Percentiles rank a stretch among this genome's conserved stretches.
These are phyloP conservation scores for Friedmanniomyces endolithicus DNA, from an alignment of 495 filamentous ascomycete genomes.

Conservation along the genomic window DNA sequence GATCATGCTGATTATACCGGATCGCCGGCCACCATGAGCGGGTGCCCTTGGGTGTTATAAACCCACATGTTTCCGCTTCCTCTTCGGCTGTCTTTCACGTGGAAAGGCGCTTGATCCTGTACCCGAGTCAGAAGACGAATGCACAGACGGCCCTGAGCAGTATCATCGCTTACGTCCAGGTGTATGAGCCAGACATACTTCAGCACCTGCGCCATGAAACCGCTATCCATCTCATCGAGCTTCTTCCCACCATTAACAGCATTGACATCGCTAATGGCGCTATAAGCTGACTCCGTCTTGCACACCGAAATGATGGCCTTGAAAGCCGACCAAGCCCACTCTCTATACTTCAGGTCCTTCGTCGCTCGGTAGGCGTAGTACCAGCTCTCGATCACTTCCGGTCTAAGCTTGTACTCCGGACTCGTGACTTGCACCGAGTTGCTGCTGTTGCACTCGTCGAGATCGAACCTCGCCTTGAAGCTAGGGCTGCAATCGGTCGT, in stretches of 20 bases:
- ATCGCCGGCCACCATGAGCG: slow-evolving; percentile 8
- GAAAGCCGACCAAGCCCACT: slow-evolving; percentile 16
- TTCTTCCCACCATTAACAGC: slow-evolving; percentile 10
- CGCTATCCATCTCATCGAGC: slow-evolving; percentile 14
- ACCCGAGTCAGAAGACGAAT: background rate
- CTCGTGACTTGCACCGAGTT: slow-evolving; percentile 8
- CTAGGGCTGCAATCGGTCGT: background rate
- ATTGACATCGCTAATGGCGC: slow-evolving; percentile 11
- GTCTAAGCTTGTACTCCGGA: slow-evolving; percentile 9
- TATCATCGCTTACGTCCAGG: slow-evolving; percentile 9
- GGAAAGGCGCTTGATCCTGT: background rate
- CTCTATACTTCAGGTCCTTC: slow-evolving; percentile 14
- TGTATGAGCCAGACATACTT: slow-evolving; percentile 18
- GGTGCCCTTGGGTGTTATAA: slow-evolving; percentile 19
- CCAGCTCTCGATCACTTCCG: slow-evolving; percentile 17
- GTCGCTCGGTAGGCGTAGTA: slow-evolving; percentile 20
- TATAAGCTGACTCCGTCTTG: slow-evolving; percentile 9
- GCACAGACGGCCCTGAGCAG: too few relatives aligned
- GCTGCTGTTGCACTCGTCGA: background rate
- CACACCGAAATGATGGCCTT: slow-evolving; percentile 4
- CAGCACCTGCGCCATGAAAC: slow-evolving; percentile 12
- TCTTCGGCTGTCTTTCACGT: slow-evolving; percentile 8
- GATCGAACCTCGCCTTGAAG: background rate
- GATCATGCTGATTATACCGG: background rate
- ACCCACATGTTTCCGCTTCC: slow-evolving; percentile 14